Evolutionary conservation across 169 alveolate species (phyloP).

Genomic region (Cryptosporidium muris): DNA sequence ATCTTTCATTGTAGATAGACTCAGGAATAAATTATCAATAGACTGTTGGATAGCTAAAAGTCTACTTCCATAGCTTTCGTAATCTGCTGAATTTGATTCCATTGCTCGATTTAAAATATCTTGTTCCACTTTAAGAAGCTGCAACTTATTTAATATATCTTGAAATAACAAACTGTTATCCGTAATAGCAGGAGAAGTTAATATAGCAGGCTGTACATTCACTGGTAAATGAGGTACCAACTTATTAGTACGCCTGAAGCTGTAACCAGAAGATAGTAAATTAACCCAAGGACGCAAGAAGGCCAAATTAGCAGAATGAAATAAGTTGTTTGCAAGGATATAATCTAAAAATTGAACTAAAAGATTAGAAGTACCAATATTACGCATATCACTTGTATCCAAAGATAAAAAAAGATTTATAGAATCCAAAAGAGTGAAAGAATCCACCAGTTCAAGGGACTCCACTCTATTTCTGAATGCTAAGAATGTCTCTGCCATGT

Average conservation of each 20-base stretch:
- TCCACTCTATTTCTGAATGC: constrained; percentile 15
- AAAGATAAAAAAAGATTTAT: constrained; percentile 2
- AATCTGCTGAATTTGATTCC: too few relatives aligned
- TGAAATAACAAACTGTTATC: too few relatives aligned
- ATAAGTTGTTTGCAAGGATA: background rate
- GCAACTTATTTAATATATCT: too few relatives aligned
- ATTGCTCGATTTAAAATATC: too few relatives aligned
- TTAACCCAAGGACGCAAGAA: constrained; percentile 61
- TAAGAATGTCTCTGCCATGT: constrained; percentile 19
- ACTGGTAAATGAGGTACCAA: too few relatives aligned
- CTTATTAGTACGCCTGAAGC: constrained; percentile 8
- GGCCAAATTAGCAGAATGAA: background rate
- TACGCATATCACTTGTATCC: constrained; percentile 6
- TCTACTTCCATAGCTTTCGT: too few relatives aligned
- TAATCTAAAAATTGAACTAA: background rate
- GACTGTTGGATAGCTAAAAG: too few relatives aligned
- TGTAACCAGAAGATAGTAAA: constrained; percentile 6
- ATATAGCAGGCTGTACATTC: too few relatives aligned
- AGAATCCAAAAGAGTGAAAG: background rate
- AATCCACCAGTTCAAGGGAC: background rate
- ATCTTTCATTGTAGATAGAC: too few relatives aligned
- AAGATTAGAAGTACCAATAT: background rate
- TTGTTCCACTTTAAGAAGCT: too few relatives aligned
- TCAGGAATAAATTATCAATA: too few relatives aligned
- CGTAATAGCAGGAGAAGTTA: too few relatives aligned